These are phyloP conservation scores for Bipolaris victoriae DNA, from an alignment of 2,329 filamentous ascomycete species.

Conservation along the genomic window DNA sequence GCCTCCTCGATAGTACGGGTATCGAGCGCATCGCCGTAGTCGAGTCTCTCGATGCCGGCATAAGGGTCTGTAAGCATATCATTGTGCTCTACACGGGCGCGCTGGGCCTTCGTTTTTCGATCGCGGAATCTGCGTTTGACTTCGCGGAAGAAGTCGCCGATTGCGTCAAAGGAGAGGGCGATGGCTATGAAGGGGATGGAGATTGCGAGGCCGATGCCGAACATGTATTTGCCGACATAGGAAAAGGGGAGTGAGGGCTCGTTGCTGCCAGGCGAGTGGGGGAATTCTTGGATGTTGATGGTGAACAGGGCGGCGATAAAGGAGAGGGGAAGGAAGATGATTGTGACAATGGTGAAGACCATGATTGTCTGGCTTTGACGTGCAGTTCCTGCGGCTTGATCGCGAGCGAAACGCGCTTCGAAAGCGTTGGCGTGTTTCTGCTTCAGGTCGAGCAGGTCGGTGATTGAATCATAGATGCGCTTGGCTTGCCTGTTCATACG, in stretches of 20 bases:
- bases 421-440: conserved; percentile 73
- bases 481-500: conserved; percentile 69
- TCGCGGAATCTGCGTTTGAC: conserved; percentile 26
- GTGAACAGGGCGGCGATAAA: conserved; percentile 64
- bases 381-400: conserved; percentile 67
- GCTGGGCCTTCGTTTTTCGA: neutral
- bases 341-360: conserved; percentile 66
- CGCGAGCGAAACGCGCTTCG: conserved; percentile 66
- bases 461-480: conserved; percentile 65
- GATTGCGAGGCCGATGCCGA: conserved; percentile 61
- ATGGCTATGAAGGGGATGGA: conserved; percentile 58
- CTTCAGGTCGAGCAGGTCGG: conserved; percentile 69
- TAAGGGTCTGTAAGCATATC: neutral
- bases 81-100: neutral
- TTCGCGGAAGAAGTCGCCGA: conserved; percentile 43
- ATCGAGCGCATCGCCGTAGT: conserved; percentile 32
- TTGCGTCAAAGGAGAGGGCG: conserved; percentile 54
- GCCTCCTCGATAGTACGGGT: conserved; percentile 36
- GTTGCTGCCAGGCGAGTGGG: conserved; percentile 36
- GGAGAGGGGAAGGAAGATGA: conserved; percentile 62
- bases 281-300: conserved; percentile 60
- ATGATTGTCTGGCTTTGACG: conserved; percentile 63
- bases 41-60: conserved; percentile 6
- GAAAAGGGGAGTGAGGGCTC: conserved; percentile 51
- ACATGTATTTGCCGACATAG: conserved; percentile 63